Base-by-base conservation (phyloP, 1,139 yeast genomes). In the Suhomyces yuchorum region DNA sequence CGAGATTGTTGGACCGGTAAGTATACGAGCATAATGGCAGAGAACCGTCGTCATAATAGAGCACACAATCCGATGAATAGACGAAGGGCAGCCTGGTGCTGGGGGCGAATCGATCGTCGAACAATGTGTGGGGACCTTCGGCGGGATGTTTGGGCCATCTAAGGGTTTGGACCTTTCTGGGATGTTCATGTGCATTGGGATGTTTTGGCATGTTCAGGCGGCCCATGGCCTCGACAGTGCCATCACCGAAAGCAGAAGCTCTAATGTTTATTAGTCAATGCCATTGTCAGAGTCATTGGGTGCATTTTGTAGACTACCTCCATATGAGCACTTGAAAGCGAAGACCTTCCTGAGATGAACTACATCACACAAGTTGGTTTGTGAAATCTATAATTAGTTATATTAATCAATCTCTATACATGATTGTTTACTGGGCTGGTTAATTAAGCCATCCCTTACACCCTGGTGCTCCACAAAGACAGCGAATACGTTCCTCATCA, bases 401-500 rank as follows among this genome's bases (percentile, higher is more conserved):
- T 37, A 37, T 37, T 37, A 37, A 37, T 22, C 39, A 37, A 20
- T 37, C 30, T 37, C 39, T 37, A 37, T 37, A 37, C 26, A 22
- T 24, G 26, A 37, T 37, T n/a, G 20, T 37, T 35, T n/a, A 24
- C n/a, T 19, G 8, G 19, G 17, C 5, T 6, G 34, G 17, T 51
- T 67, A 92, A 63, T 92, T 92, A 57, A 93, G 78, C 65, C 83
- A 93, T 0, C 98, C 98, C 63, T 91, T 91, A 70, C 99, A 93
- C 0, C 89, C 91, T 1, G 91, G 84, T 0, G 97, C 93, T 2
- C 99, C 99, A 75, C 99, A 93, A 20, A 90, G 75, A 71, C 99
- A 93, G 19, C 91, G 84, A 52, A 93, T 85, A 53, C 98, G 77
- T 61, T 91, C 97, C 42, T 84, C 95, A 52, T 91, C 96, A 59